Evolutionary conservation across 345 rosid species (phyloP).

Genomic region (Aquilaria yunnanensis): DNA sequence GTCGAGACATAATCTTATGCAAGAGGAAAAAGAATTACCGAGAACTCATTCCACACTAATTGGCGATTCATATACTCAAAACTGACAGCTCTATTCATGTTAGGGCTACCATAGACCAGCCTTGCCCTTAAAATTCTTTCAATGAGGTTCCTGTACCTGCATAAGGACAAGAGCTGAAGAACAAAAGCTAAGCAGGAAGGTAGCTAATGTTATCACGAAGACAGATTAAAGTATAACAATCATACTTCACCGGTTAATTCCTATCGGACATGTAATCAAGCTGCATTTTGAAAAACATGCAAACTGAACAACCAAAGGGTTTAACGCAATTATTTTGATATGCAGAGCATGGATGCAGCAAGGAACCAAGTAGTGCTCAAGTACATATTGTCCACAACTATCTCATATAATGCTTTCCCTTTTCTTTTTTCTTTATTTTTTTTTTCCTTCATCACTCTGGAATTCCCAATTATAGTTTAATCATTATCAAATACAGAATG

Average conservation of each 20-base stretch:
- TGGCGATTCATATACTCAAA: constrained; percentile 99
- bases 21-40: constrained; percentile 45
- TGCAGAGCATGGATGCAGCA: no score
- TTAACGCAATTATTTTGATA: no score
- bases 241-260: not conserved
- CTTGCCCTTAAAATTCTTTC: constrained; percentile 89
- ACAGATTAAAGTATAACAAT: no score
- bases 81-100: constrained; percentile 97
- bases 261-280: not conserved
- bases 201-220: no score
- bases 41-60: constrained; percentile 98
- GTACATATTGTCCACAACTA: no score
- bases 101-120: constrained; percentile 85
- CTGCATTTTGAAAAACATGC: constrained; percentile 1
- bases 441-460: no score
- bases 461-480: no score
- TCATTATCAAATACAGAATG: no score
- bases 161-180: constrained; percentile 15
- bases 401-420: no score
- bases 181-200: not conserved
- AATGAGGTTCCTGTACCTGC: constrained; percentile 87
- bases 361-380: no score
- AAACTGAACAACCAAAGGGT: not conserved
- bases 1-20: not conserved
- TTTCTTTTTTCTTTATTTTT: no score